Evolutionary conservation across 2,329 filamentous ascomycete genomes (phyloP).

Genomic region (Talaromyces sp.): DNA sequence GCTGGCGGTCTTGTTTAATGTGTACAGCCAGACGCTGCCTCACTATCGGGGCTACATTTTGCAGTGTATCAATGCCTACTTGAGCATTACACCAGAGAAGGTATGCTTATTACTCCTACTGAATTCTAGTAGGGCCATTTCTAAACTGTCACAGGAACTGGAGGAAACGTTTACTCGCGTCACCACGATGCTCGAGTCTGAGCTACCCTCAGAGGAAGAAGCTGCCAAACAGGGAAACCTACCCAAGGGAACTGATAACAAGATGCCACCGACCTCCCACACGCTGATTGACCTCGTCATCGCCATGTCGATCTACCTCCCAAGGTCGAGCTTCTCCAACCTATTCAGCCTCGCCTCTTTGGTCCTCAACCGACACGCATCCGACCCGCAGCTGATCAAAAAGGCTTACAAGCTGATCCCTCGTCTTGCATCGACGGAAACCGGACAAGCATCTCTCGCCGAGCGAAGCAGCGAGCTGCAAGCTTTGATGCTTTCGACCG

Average conservation of each 20-base stretch:
- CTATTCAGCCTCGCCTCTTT: constrained; percentile 83
- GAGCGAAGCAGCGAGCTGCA: constrained; percentile 77
- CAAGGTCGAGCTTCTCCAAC: constrained; percentile 73
- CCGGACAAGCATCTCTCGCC: constrained; percentile 67
- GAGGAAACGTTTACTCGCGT: constrained; percentile 86
- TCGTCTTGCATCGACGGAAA: constrained; percentile 74
- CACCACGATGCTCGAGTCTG: constrained; percentile 71
- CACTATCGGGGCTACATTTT: constrained; percentile 87
- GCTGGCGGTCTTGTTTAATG: constrained; percentile 95
- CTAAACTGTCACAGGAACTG: constrained; percentile 53
- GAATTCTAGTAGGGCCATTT: constrained; percentile 4
- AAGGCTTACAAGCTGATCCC: constrained; percentile 98
- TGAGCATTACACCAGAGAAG: constrained; percentile 74
- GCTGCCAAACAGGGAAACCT: constrained; percentile 58
- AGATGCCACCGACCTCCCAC: constrained; percentile 86
- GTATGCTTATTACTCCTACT: constrained; percentile 21
- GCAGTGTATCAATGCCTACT: constrained; percentile 88
- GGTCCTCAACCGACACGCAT: constrained; percentile 63
- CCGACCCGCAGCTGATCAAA: constrained; percentile 90
- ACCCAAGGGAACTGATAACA: constrained; percentile 60
- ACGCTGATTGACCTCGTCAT: constrained; percentile 96
- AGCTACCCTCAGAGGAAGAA: constrained; percentile 61
- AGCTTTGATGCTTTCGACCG: constrained; percentile 68
- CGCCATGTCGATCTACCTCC: constrained; percentile 89
- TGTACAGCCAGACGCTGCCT: constrained; percentile 93